Conservation (phyloP, 73 alveolate species). For the Blepharisma stoltei region DNA sequence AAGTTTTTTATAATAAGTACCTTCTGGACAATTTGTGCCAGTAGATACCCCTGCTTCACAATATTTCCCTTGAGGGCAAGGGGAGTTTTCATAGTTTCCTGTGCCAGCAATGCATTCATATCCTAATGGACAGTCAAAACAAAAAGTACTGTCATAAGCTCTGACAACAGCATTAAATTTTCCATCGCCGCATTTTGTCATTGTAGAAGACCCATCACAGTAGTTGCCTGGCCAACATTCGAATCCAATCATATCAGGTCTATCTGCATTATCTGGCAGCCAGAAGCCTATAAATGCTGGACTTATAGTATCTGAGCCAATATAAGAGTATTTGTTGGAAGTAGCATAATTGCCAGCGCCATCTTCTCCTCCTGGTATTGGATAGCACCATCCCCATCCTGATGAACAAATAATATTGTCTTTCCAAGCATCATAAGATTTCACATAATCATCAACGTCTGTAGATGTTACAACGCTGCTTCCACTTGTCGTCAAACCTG, state of each 20-base stretch:
- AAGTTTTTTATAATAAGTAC: constrained; percentile 24
- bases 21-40: constrained; percentile 61
- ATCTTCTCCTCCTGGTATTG: constrained; percentile 51
- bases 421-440: background rate
- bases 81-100: background rate
- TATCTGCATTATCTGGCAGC: constrained; percentile 39
- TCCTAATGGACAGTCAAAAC: constrained; percentile 63
- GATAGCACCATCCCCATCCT: constrained; percentile 15
- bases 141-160: constrained; percentile 35
- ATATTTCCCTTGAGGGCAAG: constrained; percentile 33
- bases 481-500: constrained; percentile 44
- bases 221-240: constrained; percentile 48
- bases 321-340: constrained; percentile 47
- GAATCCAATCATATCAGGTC: constrained; percentile 37
- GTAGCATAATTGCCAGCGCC: constrained; percentile 43
- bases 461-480: constrained; percentile 57
- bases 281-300: constrained; percentile 27
- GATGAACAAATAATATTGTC: background rate
- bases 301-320: constrained; percentile 26
- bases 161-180: constrained; percentile 19
- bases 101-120: constrained; percentile 65
- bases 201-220: constrained; percentile 34
- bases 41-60: constrained; percentile 41
- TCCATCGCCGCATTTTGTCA: constrained; percentile 41
- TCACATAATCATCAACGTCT: constrained; percentile 40